Base-by-base conservation (phyloP, 805 yeast species). In the Hanseniaspora singularis region DNA sequence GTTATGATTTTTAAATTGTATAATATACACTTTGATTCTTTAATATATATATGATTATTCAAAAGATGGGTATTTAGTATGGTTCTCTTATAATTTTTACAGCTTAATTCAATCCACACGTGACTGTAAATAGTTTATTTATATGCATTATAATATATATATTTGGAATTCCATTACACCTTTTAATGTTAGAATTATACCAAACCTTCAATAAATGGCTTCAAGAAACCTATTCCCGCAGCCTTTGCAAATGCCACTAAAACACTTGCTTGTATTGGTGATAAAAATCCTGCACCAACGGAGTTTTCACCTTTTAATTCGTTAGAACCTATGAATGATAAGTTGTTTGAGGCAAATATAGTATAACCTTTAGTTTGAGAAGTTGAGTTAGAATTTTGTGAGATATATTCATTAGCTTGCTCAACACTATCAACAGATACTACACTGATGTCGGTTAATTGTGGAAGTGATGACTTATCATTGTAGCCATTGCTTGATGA, bases 181-280 rank as follows among this genome's bases (percentile, higher is more conserved):
- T n/a, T n/a, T 23, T 14, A 15, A 14, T 15, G 14, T 38, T 7
- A 27, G 18, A 8, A 18, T 41, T 14, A 22, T 26, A 33, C 33
- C 28, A 38, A 24, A 23, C 40, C 34, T 18, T 23, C 24, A 18
- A 38, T 8, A 14, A 37, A 22, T 38, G 32, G 40, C 18, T 30
- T 9, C 32, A 44, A 12, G 44, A 36, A 38, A 33, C 48, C 16
- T 36, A 61, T 24, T 3, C 53, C 54, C 48, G 61, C 60, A 27
- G 54, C 53, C 2, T 57, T 48, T 8, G 64, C 64, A 40, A 62
- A 51, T 5, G 59, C 45, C 19, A 59, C 49, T 37, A 62, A 48
- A n/a, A 61, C 46, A 41, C 60, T 61, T 8, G 64, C 60, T 52
- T 62, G 57, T 19, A 53, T 42, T 39, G 65, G 64, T 14, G 61